Conservation (phyloP, 73 alveolate genomes). For the Symbiodinium natans region DNA sequence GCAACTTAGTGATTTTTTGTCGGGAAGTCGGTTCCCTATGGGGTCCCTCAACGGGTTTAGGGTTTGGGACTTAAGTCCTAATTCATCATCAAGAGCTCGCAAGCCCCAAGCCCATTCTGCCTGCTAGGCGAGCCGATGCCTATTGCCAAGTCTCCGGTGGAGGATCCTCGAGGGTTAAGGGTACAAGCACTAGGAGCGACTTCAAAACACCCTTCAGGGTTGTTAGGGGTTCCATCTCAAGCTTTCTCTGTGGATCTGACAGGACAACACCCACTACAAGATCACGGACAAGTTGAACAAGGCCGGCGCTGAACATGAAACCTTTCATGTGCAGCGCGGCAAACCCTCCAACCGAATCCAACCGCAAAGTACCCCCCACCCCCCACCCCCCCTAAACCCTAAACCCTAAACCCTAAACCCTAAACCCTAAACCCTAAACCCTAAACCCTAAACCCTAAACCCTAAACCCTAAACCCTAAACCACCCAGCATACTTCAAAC, state of each 20-base stretch:
- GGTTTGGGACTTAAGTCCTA: neutral
- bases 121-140: constrained; percentile 82
- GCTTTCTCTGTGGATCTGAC: too few species aligned
- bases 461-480: neutral
- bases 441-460: constrained; percentile 7
- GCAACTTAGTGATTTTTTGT: too few species aligned
- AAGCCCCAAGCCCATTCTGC: neutral
- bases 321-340: neutral
- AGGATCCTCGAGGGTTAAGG: too few species aligned
- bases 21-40: too few species aligned
- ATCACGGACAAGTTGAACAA: constrained; percentile 73
- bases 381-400: neutral
- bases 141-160: constrained; percentile 76
- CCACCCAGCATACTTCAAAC: too few species aligned
- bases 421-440: too few species aligned
- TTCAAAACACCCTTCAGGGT: too few species aligned
- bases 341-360: neutral
- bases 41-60: too few species aligned
- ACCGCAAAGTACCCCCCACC: neutral
- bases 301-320: neutral
- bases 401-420: neutral
- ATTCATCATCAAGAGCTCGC: too few species aligned
- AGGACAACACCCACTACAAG: constrained; percentile 4
- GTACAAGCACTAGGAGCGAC: too few species aligned
- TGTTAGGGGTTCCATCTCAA: too few species aligned